Evolutionary conservation across 208 protist species (phyloP).

Genomic region (Giardia muris): DNA sequence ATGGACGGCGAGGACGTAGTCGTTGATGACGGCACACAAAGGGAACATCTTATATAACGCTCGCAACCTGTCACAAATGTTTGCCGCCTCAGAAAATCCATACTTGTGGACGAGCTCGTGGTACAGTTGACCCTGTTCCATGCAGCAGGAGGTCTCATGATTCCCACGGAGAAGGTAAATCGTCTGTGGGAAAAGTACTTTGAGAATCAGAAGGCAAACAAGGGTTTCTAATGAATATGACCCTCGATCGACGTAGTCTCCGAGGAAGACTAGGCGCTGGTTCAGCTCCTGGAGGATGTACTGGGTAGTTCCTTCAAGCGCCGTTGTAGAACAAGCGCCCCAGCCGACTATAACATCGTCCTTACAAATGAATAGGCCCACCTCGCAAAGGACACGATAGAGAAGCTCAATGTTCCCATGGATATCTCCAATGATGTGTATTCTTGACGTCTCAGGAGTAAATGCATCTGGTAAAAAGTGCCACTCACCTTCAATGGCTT

Average conservation of each 20-base stretch:
- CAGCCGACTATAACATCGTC: not conserved
- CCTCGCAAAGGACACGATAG: not conserved
- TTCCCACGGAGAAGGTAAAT: slow-evolving; percentile 1
- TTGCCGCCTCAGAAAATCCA: not conserved
- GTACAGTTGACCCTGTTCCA: not conserved
- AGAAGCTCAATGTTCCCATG: not conserved
- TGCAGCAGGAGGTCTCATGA: not conserved
- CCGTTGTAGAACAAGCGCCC: not conserved
- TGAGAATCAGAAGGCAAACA: not conserved
- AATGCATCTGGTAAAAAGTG: not conserved
- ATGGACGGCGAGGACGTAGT: not conserved
- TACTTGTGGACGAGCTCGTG: slow-evolving; percentile 2
- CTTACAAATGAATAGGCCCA: not conserved
- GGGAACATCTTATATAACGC: not conserved
- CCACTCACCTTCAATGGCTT: not conserved
- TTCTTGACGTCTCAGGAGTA: not conserved
- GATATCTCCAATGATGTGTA: not conserved
- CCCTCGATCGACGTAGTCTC: slow-evolving; percentile 20
- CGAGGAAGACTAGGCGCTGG: not conserved
- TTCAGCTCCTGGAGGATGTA: not conserved
- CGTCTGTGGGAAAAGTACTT: not conserved
- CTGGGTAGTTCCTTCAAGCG: not conserved
- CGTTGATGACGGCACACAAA: not conserved
- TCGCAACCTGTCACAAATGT: not conserved
- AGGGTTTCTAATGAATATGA: not conserved